Conservation (phyloP, 495 filamentous ascomycete genomes). For the Penicillium bialowiezense region DNA sequence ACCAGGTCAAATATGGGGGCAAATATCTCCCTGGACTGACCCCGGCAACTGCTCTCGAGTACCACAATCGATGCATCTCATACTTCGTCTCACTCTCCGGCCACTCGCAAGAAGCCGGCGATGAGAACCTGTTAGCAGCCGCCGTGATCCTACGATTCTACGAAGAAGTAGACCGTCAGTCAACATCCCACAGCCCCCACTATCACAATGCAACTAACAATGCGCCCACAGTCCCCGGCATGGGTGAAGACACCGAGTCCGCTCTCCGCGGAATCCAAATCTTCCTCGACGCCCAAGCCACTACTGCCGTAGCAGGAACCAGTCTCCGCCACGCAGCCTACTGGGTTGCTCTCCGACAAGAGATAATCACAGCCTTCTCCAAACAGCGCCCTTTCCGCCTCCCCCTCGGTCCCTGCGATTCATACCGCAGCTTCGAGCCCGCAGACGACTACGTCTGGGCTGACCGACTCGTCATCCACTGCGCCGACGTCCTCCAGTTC, state of each 20-base stretch:
- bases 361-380: slow-evolving; percentile 31
- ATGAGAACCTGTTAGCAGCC: slow-evolving; percentile 26
- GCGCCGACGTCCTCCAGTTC: slow-evolving; percentile 27
- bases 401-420: slow-evolving; percentile 12
- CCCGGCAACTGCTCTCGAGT: slow-evolving; percentile 15
- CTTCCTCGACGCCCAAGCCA: slow-evolving; percentile 13
- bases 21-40: slow-evolving; percentile 18
- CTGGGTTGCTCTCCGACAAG: slow-evolving; percentile 31
- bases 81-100: slow-evolving; percentile 14
- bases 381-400: slow-evolving; percentile 24
- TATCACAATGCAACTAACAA: neutral
- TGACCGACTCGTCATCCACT: slow-evolving; percentile 23
- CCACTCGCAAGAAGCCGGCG: slow-evolving; percentile 11
- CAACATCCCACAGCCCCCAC: neutral
- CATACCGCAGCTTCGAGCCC: slow-evolving; percentile 17
- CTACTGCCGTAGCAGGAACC: neutral
- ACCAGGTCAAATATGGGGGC: slow-evolving; percentile 17
- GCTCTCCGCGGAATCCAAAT: slow-evolving; percentile 7
- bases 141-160: slow-evolving; percentile 30
- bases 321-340: slow-evolving; percentile 30
- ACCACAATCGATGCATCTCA: slow-evolving; percentile 23
- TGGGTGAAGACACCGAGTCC: slow-evolving; percentile 9
- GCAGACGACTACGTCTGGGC: slow-evolving; percentile 30
- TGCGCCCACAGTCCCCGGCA: neutral
- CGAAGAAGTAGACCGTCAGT: slow-evolving; percentile 26